Percentiles rank a stretch among this genome's conserved stretches.
These are phyloP conservation scores for Rubia yunnanensis DNA, from an alignment of 257 asterid genomes.

Conservation along the genomic window DNA sequence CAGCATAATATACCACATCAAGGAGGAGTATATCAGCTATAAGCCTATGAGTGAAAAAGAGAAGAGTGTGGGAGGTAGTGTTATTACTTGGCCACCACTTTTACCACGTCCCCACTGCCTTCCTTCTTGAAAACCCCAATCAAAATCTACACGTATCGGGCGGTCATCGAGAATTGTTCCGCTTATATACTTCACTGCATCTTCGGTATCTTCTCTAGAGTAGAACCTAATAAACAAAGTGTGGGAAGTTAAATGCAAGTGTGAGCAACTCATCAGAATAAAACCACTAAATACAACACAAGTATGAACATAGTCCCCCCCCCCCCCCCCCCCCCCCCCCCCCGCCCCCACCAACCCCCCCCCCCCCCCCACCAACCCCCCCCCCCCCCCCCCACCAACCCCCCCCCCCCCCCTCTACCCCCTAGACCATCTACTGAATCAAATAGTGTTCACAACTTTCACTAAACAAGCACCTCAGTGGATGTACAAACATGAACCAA, in stretches of 20 bases:
- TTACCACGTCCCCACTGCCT: slow-evolving; percentile 99
- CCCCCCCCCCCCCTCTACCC: neutral
- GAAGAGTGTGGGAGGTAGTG: slow-evolving; percentile 9
- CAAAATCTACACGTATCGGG: slow-evolving; percentile 97
- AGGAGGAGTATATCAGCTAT: neutral
- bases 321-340: no score
- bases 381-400: no score
- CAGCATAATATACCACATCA: neutral
- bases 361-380: neutral
- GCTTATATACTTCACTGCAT: slow-evolving; percentile 78
- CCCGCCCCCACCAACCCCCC: no score
- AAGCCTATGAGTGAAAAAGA: slow-evolving; percentile 3
- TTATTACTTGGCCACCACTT: slow-evolving; percentile 93
- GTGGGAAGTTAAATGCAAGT: neutral
- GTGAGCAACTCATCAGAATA: neutral
- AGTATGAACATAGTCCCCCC: no score
- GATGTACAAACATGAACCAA: neutral
- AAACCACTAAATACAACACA: no score
- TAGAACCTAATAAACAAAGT: slow-evolving; percentile 54
- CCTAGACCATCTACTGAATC: neutral
- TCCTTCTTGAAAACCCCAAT: slow-evolving; percentile 98
- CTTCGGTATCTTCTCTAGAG: slow-evolving; percentile 92
- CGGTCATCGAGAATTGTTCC: slow-evolving; percentile 99
- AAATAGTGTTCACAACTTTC: neutral
- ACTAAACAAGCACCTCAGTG: neutral